Evolutionary conservation across 2,329 filamentous ascomycete species (phyloP), one percentile per base, ranked within the genome.

Genomic region (Fusarium phyllophilum): DNA sequence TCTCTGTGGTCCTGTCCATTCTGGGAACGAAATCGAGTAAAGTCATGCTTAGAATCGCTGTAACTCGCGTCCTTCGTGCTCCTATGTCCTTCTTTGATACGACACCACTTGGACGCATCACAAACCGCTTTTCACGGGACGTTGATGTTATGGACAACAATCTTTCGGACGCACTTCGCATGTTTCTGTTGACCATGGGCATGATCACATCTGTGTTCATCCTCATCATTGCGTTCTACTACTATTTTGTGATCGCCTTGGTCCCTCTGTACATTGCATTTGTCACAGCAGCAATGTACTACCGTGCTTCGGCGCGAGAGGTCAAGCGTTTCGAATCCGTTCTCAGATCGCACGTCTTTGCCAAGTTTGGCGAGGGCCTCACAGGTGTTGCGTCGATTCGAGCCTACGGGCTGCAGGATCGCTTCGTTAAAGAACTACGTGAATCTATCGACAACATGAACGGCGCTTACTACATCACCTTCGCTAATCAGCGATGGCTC

Each of bases 141-240:
- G 93, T 98, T 45, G 94, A 98, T 79, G 94, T 96, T 64, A 97
- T 98, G 94, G 96, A 98, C 84, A 97, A 97, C 81, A 94, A 91
- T 66, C 84, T 98, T 48, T 93, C 93, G 0, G 96, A 98, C 78
- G 92, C 94, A 8, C 94, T 98, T 83, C 91, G 96, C 74, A 97
- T 98, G 91, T 98, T 96, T 85, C 92, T 95, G 77, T 85, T 98
- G 77, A 97, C 94, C 4, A 84, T 97, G 76, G 92, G 90, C 44
- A 94, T 93, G 88, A 95, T 97, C 74, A 85, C 92, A 5, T 91
- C 93, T 9, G 93, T 97, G 41, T 97, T 98, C 80, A 90, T 91
- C 46, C 87, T 98, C 74, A 97, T 97, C 84, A 96, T 98, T 78
- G 92, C 94, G n/a, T 98, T 93, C 84, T 98, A 97, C 84, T 91